Percentiles rank a stretch among this genome's conserved stretches.
Evolutionary conservation across 225 moss, liverwort and hornwort species (phyloP).

Genomic region (Lunularia cruciata): DNA sequence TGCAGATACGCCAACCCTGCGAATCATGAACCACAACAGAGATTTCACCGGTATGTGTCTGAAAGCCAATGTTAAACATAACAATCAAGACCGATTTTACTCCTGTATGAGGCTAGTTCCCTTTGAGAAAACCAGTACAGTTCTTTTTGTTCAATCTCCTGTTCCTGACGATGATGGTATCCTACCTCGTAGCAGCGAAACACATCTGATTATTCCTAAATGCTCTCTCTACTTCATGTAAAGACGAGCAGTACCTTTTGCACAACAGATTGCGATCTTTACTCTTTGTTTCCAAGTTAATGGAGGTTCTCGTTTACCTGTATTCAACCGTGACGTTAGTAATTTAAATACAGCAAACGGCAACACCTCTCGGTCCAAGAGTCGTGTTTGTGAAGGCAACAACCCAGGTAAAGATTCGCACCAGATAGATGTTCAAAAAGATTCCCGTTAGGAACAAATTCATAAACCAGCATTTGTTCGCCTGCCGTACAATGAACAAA

Average conservation of each 20-base stretch:
- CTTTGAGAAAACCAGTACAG: too few species aligned
- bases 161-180: too few species aligned
- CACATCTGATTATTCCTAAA: too few species aligned
- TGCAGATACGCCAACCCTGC: constrained; percentile 65
- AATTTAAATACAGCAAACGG: neutral
- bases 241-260: too few species aligned
- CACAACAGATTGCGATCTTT: constrained; percentile 59
- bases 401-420: too few species aligned
- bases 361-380: neutral
- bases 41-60: neutral
- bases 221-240: too few species aligned
- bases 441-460: constrained; percentile 18
- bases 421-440: constrained; percentile 54
- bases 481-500: constrained; percentile 25
- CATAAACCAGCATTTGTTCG: constrained; percentile 61
- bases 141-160: too few species aligned
- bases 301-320: constrained; percentile 54
- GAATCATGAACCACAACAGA: neutral
- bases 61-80: too few species aligned
- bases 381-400: too few species aligned
- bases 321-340: constrained; percentile 5
- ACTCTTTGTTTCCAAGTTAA: constrained; percentile 77
- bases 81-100: too few species aligned
- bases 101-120: too few species aligned
- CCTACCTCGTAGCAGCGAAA: too few species aligned